A percentile compares a stretch with the other conserved stretches of the same genome.
These are phyloP conservation scores for Lachnellula subtilissima DNA, from an alignment of 2,329 filamentous ascomycete genomes.

Conservation along the genomic window DNA sequence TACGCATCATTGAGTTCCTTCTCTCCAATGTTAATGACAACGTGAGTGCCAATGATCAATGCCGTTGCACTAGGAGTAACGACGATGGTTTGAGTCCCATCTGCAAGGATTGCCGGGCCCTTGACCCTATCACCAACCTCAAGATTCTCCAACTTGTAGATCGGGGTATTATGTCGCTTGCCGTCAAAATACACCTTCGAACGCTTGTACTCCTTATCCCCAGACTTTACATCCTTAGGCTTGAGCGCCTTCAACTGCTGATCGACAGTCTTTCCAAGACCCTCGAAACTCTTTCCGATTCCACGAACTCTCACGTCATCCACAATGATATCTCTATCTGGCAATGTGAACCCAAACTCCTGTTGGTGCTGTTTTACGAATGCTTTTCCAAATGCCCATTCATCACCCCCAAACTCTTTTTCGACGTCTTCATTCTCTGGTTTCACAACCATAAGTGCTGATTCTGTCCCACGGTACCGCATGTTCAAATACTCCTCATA, in stretches of 20 bases:
- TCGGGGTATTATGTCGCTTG: slow-evolving; percentile 69
- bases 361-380: slow-evolving; percentile 86
- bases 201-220: slow-evolving; percentile 59
- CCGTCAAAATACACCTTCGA: slow-evolving; percentile 80
- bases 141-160: slow-evolving; percentile 77
- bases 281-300: slow-evolving; percentile 82
- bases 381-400: slow-evolving; percentile 79
- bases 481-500: slow-evolving; percentile 95
- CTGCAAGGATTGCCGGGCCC: slow-evolving; percentile 82
- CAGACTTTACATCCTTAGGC: slow-evolving; percentile 39
- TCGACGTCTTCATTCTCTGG: slow-evolving; percentile 59
- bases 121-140: slow-evolving; percentile 65
- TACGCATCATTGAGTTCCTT: slow-evolving; percentile 42
- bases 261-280: slow-evolving; percentile 76
- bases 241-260: slow-evolving; percentile 71
- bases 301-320: slow-evolving; percentile 85
- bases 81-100: slow-evolving; percentile 87
- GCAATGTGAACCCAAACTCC: slow-evolving; percentile 87
- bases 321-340: slow-evolving; percentile 80
- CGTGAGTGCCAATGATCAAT: slow-evolving; percentile 76
- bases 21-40: slow-evolving; percentile 77
- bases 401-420: slow-evolving; percentile 55
- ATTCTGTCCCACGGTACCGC: slow-evolving; percentile 86
- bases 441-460: slow-evolving; percentile 82
- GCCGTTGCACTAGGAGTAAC: slow-evolving; percentile 75